phyloP scores from a whole-genome alignment of 2,329 filamentous ascomycete genomes.

The Colletotrichum kahawae region DNA sequence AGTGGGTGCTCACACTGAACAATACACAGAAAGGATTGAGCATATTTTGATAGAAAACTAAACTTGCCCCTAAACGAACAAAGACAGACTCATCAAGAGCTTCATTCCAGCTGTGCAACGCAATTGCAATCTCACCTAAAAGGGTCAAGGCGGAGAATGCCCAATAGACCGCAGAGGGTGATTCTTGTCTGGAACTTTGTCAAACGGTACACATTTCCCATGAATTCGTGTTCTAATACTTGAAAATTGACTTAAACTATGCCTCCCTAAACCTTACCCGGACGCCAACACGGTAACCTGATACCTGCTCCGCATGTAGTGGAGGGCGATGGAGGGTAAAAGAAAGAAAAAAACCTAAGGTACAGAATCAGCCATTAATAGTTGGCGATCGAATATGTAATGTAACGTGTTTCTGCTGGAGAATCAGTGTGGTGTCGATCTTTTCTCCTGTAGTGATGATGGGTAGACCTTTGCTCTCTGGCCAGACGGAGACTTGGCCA shows the following conservation, averaged over 20 bases:
- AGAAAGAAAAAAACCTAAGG: conserved; percentile 23
- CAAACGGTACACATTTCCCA: neutral
- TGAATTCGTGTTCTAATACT: neutral
- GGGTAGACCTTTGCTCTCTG: conserved; percentile 15
- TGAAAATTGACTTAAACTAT: neutral
- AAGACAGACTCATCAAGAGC: neutral
- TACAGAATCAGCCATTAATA: conserved; percentile 24
- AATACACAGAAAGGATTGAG: neutral
- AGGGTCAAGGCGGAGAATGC: neutral
- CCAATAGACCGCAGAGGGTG: neutral
- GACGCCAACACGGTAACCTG: conserved; percentile 11
- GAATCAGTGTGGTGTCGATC: conserved; percentile 18
- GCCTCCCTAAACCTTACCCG: conserved; percentile 20
- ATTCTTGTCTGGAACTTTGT: neutral
- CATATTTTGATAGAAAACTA: neutral
- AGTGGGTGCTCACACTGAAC: neutral
- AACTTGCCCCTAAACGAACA: neutral
- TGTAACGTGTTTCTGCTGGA: conserved; percentile 13
- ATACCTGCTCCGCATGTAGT: conserved; percentile 10
- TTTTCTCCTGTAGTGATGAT: conserved; percentile 1
- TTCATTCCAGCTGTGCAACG: too few relatives aligned
- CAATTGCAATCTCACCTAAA: neutral
- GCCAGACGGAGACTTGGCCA: neutral
- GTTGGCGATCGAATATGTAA: conserved; percentile 4
- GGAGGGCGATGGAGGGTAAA: neutral